Evolutionary conservation across 306 rosid genomes (phyloP), one percentile per base, ranked within the genome.

Genomic region (Delonix regia): DNA sequence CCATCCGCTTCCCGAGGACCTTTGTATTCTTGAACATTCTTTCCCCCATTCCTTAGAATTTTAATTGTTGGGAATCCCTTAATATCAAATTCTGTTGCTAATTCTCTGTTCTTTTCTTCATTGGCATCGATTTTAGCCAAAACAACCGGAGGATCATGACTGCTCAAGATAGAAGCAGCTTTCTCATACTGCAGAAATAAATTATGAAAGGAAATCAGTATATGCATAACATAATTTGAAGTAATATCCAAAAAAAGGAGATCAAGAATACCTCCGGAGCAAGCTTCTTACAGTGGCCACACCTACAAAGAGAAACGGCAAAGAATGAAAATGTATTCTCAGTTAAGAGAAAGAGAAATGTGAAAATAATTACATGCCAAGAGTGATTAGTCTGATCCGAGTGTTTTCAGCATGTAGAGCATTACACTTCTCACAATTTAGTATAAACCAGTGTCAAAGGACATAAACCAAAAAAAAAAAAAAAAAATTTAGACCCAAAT

Each of bases 1-100:
- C 99, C 98, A 55, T 93, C 94, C 1, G 98, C 91, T 28, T 91
- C 97, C n/a, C 90, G 87, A 34, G 97, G 99, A 22, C 99, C 99
- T 66, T 95, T 89, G 90, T 89, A 95, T 44, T 93, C 98, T 45
- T 93, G 94, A 88, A 75, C 33, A 33, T 15, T 56, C 89, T 91
- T 91, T 51, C 99, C 99, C 69, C 96, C 97, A 44, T 89, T 84
- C 71, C 99, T 91, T 10, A 95, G 49, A 81, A 95, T 93, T 86
- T 95, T 95, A 51, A 93, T 39, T 8, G 98, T 96, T 60, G 99
- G 99, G 87, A 81, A 95, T 45, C 97, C 97, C 85, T 3, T 79
- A 28, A 91, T 75, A 0, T 90, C 94, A 66, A 53, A 91, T 30
- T 90, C 82, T 0, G 81, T 1, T 0, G 97, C 96, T 65, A 95